A percentile compares a stretch with the other conserved stretches of the same genome.
phyloP scores from a whole-genome alignment of 768 basidiomycete species.

The Sistotremastrum niveocremeum region DNA sequence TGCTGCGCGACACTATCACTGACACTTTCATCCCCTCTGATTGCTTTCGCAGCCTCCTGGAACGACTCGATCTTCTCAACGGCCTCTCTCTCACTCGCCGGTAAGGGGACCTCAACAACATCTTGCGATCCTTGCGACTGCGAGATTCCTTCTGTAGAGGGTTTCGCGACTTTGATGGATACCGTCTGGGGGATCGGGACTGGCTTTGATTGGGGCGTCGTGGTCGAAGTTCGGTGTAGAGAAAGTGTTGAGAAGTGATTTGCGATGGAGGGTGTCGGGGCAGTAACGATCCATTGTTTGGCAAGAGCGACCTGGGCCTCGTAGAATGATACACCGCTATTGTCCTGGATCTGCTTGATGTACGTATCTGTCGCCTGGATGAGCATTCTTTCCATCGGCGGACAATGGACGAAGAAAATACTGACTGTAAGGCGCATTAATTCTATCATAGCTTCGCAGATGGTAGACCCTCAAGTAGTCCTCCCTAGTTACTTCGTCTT shows the following conservation, averaged over 20 bases:
- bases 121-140: slow-evolving; percentile 36
- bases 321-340: slow-evolving; percentile 67
- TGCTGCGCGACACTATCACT: slow-evolving; percentile 76
- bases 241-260: neutral
- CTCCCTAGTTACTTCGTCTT: slow-evolving; percentile 26
- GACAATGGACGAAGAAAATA: neutral
- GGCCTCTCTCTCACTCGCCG: slow-evolving; percentile 54
- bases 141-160: slow-evolving; percentile 33
- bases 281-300: slow-evolving; percentile 47
- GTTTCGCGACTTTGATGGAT: slow-evolving; percentile 41
- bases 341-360: slow-evolving; percentile 58
- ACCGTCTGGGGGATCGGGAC: slow-evolving; percentile 30
- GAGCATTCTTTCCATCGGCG: neutral
- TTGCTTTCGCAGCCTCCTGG: slow-evolving; percentile 43
- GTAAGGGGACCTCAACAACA: slow-evolving; percentile 56
- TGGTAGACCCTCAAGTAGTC: slow-evolving; percentile 91
- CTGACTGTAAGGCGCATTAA: slow-evolving; percentile 62
- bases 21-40: slow-evolving; percentile 50
- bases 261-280: neutral
- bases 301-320: slow-evolving; percentile 80
- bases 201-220: slow-evolving; percentile 21
- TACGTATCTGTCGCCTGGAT: slow-evolving; percentile 22
- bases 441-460: slow-evolving; percentile 80
- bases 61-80: slow-evolving; percentile 54
- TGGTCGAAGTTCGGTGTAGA: slow-evolving; percentile 9